Evolutionary conservation across 2,329 filamentous ascomycete genomes (phyloP), one percentile per base, ranked within the genome.

Genomic region (Tympanopsis confertula): DNA sequence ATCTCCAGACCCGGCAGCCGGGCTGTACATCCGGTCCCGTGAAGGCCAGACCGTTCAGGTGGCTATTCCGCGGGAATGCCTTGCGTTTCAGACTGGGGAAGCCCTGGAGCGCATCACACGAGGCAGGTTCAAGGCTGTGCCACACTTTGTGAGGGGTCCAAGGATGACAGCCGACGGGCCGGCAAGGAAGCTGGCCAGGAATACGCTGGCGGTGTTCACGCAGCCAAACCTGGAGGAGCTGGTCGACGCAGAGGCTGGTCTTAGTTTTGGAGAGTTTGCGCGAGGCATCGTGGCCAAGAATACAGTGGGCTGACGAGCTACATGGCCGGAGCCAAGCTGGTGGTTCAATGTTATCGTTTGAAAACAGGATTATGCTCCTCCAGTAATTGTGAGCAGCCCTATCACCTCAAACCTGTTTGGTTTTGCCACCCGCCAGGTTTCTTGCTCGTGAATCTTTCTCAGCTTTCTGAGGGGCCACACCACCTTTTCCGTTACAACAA

Each of bases 181-280:
- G n/a, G n/a, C n/a, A n/a, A n/a, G n/a, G n/a, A n/a, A n/a, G n/a
- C n/a, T 88, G 42, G 83, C 82, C 19, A 66, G 82, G 41, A 96
- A 96, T 61, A 98, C 91, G 7, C 61, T 98, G 47, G 91, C 91
- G 1, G 87, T 96, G 7, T 98, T 96, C 53, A 98, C 89, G 41
- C 91, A 98, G 69, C 91, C 91, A 18, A 94, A 95, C 62, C 59
- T 96, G 42, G 83, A 74, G 48, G 84, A 88, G 48, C 71, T 77
- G 59, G 81, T 89, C 13, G 84, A 89, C 51, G 69, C 74, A 41
- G 65, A 72, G 53, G 68, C 75, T 48, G 69, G 73, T 26, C 66
- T 78, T 40, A 82, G 74, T 28, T 89, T 88, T 69, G 84, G 82
- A 17, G 73, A 82, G 50, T 86, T 88, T 65, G 83, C 83, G 3